Base-by-base conservation (phyloP, 2,329 filamentous ascomycete genomes). In the Alternaria alternata region DNA sequence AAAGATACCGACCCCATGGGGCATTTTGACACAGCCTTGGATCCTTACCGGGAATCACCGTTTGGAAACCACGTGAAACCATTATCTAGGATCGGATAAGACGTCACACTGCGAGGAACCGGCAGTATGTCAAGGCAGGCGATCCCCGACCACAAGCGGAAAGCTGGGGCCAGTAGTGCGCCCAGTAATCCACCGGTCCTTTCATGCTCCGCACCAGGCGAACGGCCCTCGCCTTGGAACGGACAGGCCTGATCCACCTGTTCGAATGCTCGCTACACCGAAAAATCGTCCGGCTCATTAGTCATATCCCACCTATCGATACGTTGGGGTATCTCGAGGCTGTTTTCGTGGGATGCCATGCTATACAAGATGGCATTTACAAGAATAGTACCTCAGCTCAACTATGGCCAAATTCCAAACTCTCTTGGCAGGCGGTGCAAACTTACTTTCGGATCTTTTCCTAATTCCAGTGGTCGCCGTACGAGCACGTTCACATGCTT, bases 91-190 rank as follows among this genome's bases (percentile, higher is more conserved):
- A 16, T 42, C 12, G 11, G 28, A 48, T 14, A 32, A 32, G 44
- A 48, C 18, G 44, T 9, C 18, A 48, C n/a, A 30, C 28, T 16
- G 18, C 28, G 28, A 22, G 6, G 18, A 22, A 16, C 18, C 11
- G 28, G 12, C 18, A 34, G 20, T n/a, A 18, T 34, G 18, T 48
- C 30, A 12, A 20, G 34, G 18, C 44, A 22, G 28, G 18, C 4
- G 11, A 5, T 48, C 28, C 12, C 18, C 12, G 5, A 20, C 18
- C 22, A 8, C 18, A 14, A 16, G 18, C 12, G 11, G 7, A 11
- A 48, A 48, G 44, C 44, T 48, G 28, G 18, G 44, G 44, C 44
- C 44, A 48, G 28, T 16, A 14, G 44, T 48, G 28, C 44, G 28
- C 18, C 44, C 44, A 34, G 18, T 12, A 48, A 14, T 34, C 12